These are phyloP conservation scores for Saccharomyces hybrid DNA, from an alignment of 1,139 yeast species.

Conservation along the genomic window DNA sequence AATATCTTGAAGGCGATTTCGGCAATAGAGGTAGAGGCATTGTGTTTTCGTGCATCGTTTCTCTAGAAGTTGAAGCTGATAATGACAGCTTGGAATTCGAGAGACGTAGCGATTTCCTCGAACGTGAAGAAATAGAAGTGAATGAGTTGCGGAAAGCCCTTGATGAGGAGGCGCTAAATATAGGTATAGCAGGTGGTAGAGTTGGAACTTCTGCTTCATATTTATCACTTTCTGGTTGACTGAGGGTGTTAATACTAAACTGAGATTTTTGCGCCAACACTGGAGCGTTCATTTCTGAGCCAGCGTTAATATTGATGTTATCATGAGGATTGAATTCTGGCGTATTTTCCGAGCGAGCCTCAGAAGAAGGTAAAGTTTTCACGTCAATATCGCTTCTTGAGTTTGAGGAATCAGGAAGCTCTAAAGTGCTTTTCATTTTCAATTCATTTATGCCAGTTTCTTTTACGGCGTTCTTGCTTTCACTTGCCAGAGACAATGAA, in stretches of 20 bases:
- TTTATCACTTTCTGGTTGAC: conserved; percentile 8
- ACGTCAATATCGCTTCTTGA: background rate
- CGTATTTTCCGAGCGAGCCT: background rate
- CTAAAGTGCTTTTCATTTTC: background rate
- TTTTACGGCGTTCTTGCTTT: conserved; percentile 11
- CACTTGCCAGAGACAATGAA: conserved; percentile 5
- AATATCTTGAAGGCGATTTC: background rate
- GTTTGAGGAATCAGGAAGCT: background rate
- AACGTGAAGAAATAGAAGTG: background rate
- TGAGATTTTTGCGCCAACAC: conserved; percentile 27
- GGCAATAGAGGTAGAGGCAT: background rate
- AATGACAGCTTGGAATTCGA: conserved; percentile 5
- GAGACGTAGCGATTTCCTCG: background rate
- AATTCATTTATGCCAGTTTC: conserved; percentile 4
- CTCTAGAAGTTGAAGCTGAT: conserved; percentile 9
- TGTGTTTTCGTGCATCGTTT: conserved; percentile 6
- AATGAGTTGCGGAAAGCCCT: conserved; percentile 19
- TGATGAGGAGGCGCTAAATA: conserved; percentile 26
- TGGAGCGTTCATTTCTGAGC: conserved; percentile 21
- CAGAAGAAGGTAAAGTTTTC: background rate
- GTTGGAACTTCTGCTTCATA: conserved; percentile 3
- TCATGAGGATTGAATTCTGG: background rate
- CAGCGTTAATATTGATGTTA: background rate
- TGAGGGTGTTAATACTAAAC: conserved; percentile 24
- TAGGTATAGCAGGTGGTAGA: conserved; percentile 15